Evolutionary conservation across 352 stramenopile genomes (phyloP).

Genomic region (Phytophthora quininea): DNA sequence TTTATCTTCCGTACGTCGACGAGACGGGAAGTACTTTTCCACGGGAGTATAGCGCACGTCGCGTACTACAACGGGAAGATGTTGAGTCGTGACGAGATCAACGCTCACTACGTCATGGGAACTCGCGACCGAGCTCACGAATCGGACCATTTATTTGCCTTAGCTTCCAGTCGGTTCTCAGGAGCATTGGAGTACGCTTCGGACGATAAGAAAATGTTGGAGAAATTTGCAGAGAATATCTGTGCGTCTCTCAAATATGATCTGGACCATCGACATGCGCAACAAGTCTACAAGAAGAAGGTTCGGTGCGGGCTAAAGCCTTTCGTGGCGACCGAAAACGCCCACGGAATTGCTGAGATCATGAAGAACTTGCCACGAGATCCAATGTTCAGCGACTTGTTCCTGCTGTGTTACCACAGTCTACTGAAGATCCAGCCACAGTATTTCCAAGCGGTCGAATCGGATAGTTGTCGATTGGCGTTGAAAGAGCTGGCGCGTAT

Average conservation of each 20-base stretch:
- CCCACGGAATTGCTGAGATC: conserved; percentile 79
- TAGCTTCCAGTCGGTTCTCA: conserved; percentile 76
- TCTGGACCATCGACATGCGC: conserved; percentile 67
- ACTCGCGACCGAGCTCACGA: conserved; percentile 61
- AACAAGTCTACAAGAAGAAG: conserved; percentile 84
- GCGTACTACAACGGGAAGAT: conserved; percentile 76
- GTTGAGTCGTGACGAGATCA: conserved; percentile 73
- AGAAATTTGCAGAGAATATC: conserved; percentile 82
- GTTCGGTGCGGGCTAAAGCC: conserved; percentile 64
- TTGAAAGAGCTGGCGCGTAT: conserved; percentile 59
- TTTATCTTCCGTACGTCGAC: conserved; percentile 57
- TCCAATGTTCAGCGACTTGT: conserved; percentile 78
- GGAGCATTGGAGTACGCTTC: conserved; percentile 61
- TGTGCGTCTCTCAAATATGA: conserved; percentile 85
- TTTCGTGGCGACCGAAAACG: conserved; percentile 68
- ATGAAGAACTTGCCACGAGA: conserved; percentile 80
- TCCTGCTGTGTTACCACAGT: conserved; percentile 68
- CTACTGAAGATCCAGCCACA: conserved; percentile 52
- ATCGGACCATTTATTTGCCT: conserved; percentile 78
- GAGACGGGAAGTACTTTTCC: conserved; percentile 89
- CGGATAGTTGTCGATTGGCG: conserved; percentile 45
- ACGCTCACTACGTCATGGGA: conserved; percentile 77
- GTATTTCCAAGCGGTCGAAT: conserved; percentile 71
- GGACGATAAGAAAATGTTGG: conserved; percentile 67
- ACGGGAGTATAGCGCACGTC: conserved; percentile 83